Evolutionary conservation across 306 rosid genomes (phyloP).

Genomic region (Castanea sativa): DNA sequence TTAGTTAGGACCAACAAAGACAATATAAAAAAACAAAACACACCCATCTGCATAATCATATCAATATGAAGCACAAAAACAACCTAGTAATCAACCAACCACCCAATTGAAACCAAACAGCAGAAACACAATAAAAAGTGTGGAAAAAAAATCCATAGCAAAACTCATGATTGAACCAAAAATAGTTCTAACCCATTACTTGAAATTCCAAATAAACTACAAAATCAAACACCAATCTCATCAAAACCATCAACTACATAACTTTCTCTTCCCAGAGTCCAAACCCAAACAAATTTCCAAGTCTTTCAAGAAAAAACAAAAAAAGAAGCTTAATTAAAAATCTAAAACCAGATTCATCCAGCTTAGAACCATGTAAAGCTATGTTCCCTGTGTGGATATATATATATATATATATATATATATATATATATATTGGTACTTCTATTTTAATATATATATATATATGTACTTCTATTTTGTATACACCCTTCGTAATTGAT

Average conservation of each 20-base stretch:
- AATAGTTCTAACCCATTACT: not conserved
- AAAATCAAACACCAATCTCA: not conserved
- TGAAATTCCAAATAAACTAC: not conserved
- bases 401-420: too few relatives aligned
- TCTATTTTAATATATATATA: not conserved
- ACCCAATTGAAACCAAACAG: not conserved
- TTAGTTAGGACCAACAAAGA: not conserved
- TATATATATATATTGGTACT: too few relatives aligned
- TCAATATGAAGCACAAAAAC: not conserved
- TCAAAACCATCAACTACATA: not conserved
- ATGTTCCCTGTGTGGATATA: too few relatives aligned
- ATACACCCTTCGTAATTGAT: too few relatives aligned
- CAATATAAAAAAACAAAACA: not conserved
- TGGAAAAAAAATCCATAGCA: not conserved
- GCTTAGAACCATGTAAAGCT: slow-evolving; percentile 46
- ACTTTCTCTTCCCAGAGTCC: slow-evolving; percentile 7
- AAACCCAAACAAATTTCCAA: slow-evolving; percentile 13
- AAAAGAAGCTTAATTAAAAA: not conserved
- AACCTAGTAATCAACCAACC: not conserved
- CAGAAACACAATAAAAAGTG: not conserved
- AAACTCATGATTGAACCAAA: not conserved
- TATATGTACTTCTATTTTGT: not conserved
- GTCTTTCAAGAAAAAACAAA: not conserved
- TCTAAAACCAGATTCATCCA: slow-evolving; percentile 13
- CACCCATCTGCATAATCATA: not conserved